phyloP scores from a whole-genome alignment of 1,284 basidiomycete genomes.

The Rhodofomes roseus region DNA sequence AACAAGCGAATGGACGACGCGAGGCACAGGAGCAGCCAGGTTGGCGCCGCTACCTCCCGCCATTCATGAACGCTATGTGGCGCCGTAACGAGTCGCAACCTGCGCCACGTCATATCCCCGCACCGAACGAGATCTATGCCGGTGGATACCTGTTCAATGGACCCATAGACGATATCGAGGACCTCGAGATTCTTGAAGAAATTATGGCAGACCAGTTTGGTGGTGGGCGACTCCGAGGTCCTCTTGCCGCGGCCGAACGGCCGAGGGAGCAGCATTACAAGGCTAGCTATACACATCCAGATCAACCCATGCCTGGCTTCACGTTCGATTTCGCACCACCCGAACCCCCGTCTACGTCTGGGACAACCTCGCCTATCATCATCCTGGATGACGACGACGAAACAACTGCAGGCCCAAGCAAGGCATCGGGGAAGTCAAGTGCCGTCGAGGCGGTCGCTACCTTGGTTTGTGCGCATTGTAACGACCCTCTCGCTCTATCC shows the following conservation, averaged over 20 bases:
- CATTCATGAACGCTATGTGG: neutral
- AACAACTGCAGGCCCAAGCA: slow-evolving; percentile 12
- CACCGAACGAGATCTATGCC: neutral
- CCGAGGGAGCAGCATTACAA: slow-evolving; percentile 37
- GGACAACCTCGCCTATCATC: slow-evolving; percentile 30
- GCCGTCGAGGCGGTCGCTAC: slow-evolving; percentile 28
- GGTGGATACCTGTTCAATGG: neutral
- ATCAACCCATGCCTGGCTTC: slow-evolving; percentile 50
- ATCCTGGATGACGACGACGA: slow-evolving; percentile 28
- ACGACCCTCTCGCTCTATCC: slow-evolving; percentile 47
- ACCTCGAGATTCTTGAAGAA: neutral
- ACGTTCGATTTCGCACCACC: slow-evolving; percentile 55
- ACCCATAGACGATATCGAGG: neutral
- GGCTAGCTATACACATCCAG: slow-evolving; percentile 60
- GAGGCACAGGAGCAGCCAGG: slow-evolving; percentile 4
- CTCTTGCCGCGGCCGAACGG: neutral
- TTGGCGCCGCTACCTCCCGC: neutral
- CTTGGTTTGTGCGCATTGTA: slow-evolving; percentile 61
- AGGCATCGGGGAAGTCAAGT: slow-evolving; percentile 4
- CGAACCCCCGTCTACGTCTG: slow-evolving; percentile 23
- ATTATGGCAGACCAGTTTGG: neutral
- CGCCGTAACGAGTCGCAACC: neutral
- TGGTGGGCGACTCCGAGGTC: neutral
- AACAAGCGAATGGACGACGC: slow-evolving; percentile 16
- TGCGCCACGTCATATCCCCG: neutral